Evolutionary conservation across 805 yeast genomes (phyloP).

Genomic region (Yamadazyma laniorum): DNA sequence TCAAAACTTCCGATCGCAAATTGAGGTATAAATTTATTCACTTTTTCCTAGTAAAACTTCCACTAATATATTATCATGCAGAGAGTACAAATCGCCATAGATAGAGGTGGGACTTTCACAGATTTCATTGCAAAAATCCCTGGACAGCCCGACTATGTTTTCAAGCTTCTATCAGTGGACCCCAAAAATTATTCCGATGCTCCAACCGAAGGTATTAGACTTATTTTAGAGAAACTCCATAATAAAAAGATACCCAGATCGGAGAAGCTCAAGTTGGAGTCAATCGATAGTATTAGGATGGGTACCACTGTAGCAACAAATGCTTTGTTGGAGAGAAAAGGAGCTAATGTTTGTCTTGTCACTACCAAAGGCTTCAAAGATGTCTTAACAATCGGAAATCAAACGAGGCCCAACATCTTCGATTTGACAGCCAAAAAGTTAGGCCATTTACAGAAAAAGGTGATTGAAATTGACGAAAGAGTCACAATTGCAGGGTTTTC

Average conservation of each 20-base stretch:
- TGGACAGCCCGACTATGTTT: conserved; percentile 57
- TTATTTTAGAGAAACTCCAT: conserved; percentile 63
- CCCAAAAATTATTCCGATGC: conserved; percentile 88
- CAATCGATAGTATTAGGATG: conserved; percentile 71
- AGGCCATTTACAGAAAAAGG: conserved; percentile 67
- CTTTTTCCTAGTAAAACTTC: no score
- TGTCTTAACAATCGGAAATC: conserved; percentile 81
- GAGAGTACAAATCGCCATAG: conserved; percentile 32
- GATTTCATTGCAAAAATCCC: conserved; percentile 58
- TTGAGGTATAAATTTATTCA: no score
- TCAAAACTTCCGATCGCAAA: conserved; percentile 9
- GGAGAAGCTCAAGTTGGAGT: conserved; percentile 52
- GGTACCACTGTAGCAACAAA: conserved; percentile 97
- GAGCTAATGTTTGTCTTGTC: conserved; percentile 80
- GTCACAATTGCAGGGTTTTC: conserved; percentile 74
- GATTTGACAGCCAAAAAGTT: conserved; percentile 75
- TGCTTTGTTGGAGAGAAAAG: conserved; percentile 89
- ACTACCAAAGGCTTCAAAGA: conserved; percentile 90
- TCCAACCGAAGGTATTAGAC: conserved; percentile 85
- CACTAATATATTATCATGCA: no score
- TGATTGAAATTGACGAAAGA: conserved; percentile 85
- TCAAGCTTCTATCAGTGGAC: conserved; percentile 84
- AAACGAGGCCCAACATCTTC: conserved; percentile 86
- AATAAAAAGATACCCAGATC: conserved; percentile 48
- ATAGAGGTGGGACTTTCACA: conserved; percentile 86